These are phyloP conservation scores for Corylus americana DNA, from an alignment of 306 rosid genomes.

Conservation along the genomic window DNA sequence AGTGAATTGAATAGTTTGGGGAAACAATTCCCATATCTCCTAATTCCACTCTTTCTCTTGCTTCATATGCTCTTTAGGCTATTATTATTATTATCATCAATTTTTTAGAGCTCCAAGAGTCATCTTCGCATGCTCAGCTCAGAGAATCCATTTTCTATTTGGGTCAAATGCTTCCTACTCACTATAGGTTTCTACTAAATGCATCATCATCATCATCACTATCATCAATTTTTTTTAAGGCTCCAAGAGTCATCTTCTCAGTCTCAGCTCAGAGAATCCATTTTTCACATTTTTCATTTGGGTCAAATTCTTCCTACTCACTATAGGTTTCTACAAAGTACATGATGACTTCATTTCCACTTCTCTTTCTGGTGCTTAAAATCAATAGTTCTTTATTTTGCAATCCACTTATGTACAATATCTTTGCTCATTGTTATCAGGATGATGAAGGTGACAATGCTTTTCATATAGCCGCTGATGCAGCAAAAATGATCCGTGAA, in stretches of 20 bases:
- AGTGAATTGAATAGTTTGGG: background rate
- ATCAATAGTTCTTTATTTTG: background rate
- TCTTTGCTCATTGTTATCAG: slow-evolving; percentile 43
- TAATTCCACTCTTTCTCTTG: background rate
- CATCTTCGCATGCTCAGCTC: no score
- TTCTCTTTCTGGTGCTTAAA: slow-evolving; percentile 16
- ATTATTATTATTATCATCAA: background rate
- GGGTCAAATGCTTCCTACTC: background rate
- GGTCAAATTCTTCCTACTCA: background rate
- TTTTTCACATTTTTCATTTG: background rate
- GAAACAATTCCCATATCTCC: background rate
- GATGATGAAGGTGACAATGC: slow-evolving; percentile 97
- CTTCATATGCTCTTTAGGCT: background rate
- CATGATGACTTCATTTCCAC: background rate
- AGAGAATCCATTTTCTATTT: background rate
- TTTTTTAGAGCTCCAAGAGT: background rate
- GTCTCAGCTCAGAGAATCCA: background rate
- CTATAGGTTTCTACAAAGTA: background rate
- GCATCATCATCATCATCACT: background rate
- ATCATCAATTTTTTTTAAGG: background rate
- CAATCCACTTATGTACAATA: slow-evolving; percentile 19
- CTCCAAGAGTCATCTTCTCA: background rate
- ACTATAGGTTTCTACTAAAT: background rate
- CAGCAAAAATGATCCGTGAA: slow-evolving; percentile 95
- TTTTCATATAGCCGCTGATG: slow-evolving; percentile 94